A percentile compares a stretch with the other conserved stretches of the same genome.
Conservation (phyloP, 768 basidiomycete species). For the Solioccasus polychromus region DNA sequence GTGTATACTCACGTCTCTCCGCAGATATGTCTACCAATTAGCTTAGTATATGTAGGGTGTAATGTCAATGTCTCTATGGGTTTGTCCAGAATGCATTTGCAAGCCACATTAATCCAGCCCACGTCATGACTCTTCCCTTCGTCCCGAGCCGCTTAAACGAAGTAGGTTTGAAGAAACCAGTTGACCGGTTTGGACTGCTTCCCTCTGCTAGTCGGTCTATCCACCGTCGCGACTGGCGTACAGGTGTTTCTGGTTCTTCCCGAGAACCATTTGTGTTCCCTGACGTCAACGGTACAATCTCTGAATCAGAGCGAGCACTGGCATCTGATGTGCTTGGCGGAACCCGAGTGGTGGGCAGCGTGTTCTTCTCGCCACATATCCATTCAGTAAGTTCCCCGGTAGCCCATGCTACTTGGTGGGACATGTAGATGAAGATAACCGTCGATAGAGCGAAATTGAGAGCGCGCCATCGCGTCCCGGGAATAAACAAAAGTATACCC, state of each 20-base stretch:
- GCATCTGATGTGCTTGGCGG: neutral
- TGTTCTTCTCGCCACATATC: constrained; percentile 43
- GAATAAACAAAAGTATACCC: constrained; percentile 75
- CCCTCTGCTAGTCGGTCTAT: constrained; percentile 47
- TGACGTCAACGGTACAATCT: constrained; percentile 9
- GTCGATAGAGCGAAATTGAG: constrained; percentile 77
- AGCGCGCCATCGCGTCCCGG: constrained; percentile 69
- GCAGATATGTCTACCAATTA: constrained; percentile 5
- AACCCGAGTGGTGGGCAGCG: constrained; percentile 19
- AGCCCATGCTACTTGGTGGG: constrained; percentile 72
- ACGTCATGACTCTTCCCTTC: constrained; percentile 40
- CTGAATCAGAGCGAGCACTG: neutral
- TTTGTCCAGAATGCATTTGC: constrained; percentile 60
- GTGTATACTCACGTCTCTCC: constrained; percentile 15
- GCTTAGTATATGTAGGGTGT: neutral
- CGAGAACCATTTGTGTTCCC: constrained; percentile 1
- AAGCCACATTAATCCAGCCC: constrained; percentile 55
- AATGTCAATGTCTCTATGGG: constrained; percentile 9
- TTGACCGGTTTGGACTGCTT: constrained; percentile 16
- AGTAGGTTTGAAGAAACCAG: constrained; percentile 23
- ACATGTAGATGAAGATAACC: constrained; percentile 77
- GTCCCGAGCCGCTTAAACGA: constrained; percentile 37
- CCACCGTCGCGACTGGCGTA: constrained; percentile 43
- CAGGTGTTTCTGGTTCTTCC: constrained; percentile 37
- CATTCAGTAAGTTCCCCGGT: constrained; percentile 66